Base-by-base conservation (phyloP, 2,329 filamentous ascomycete species). In the Macrophomina phaseolina region DNA sequence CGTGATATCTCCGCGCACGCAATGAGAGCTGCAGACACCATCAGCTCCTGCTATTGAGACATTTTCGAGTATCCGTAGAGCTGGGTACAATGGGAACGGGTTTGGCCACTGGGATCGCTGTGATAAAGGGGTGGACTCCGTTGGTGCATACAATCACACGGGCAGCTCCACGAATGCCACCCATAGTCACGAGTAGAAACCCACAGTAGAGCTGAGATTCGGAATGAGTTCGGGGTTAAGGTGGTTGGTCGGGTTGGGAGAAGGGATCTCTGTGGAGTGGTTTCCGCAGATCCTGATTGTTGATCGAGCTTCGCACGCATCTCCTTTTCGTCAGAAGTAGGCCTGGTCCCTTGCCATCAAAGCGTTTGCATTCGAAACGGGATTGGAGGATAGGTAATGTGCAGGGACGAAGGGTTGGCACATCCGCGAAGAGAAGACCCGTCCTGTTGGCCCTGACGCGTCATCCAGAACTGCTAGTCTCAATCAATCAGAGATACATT, bases 101-200 rank as follows among this genome's bases (percentile, higher is more conserved):
- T 36, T 36, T 38, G 40, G 56, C 42, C 14, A 48, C 34, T 34
- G 32, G 28, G 32, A 36, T 62, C 58, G 42, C 32, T 48, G 45
- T 36, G 45, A 32, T 49, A 62, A 62, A 62, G 42, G 58, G 58
- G 58, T 23, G 42, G 9, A 36, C 32, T 30, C 18, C 38, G 38
- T 34, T n/a, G 56, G 42, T 61, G 56, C 58, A 62, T 51, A 62
- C 58, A 62, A 49, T 62, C 58, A 48, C 58, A 40, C 58, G 58
- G 12, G 45, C 32, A 23, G 32, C 49, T 49, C 16, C 42, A 62
- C 58, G 58, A 48, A 62, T n/a, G 18, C 58, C 16, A 30, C 45
- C 58, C 58, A 62, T 62, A 11, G 42, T 40, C 45, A 38, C 9
- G 42, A 49, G 45, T n/a, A 48, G 58, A 11, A 8, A 28, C 32